Evolutionary conservation across 441 rosid species (phyloP).

Genomic region (Oxalis stricta): DNA sequence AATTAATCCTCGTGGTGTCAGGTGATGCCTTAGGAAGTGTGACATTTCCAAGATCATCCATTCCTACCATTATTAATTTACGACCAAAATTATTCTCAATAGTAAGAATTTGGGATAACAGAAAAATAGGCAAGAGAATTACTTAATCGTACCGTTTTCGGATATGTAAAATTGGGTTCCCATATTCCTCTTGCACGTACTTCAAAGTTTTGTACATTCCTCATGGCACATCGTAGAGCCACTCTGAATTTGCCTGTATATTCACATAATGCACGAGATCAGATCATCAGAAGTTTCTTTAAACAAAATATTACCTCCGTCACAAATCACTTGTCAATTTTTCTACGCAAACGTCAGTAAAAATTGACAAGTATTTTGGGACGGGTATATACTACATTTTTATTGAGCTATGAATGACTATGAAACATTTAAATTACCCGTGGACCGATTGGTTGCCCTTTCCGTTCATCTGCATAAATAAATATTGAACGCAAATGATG

Average conservation of each 20-base stretch:
- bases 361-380: no score
- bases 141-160: constrained; percentile 52
- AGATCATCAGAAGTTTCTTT: not conserved
- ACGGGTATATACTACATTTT: no score
- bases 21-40: constrained; percentile 55
- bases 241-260: constrained; percentile 60
- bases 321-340: no score
- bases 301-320: no score
- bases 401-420: no score
- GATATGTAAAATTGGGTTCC: constrained; percentile 76
- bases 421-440: constrained; percentile 6
- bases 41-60: constrained; percentile 80
- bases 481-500: not conserved
- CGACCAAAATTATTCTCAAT: not conserved
- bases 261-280: no score
- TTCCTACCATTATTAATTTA: constrained; percentile 33
- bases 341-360: no score
- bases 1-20: constrained; percentile 66
- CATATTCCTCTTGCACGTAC: constrained; percentile 73
- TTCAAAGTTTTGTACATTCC: constrained; percentile 79
- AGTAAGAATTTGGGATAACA: not conserved
- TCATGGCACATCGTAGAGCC: constrained; percentile 94
- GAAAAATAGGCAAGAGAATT: not conserved
- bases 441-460: constrained; percentile 24
- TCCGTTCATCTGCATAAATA: constrained; percentile 15